These are phyloP conservation scores for Capsicum rhomboideum DNA, from an alignment of 257 asterid species.

Conservation along the genomic window DNA sequence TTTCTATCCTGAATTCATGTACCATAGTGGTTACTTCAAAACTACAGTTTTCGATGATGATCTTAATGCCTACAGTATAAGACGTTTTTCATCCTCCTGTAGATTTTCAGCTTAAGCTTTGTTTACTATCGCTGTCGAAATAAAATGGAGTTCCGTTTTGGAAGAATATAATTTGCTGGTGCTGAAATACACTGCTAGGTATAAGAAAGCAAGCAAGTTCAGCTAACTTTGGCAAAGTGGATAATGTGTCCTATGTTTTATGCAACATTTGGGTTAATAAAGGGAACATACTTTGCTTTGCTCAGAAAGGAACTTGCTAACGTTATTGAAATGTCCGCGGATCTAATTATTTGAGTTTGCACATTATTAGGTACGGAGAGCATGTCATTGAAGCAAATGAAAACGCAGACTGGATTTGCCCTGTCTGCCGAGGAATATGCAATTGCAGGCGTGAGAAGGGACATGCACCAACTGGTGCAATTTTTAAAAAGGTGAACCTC, in stretches of 20 bases:
- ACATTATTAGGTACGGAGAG: conserved; percentile 54
- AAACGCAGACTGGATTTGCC: conserved; percentile 58
- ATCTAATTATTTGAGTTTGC: neutral
- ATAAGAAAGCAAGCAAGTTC: too few relatives aligned
- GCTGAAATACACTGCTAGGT: too few relatives aligned
- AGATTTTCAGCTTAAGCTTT: neutral
- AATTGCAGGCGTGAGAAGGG: conserved; percentile 63
- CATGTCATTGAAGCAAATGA: conserved; percentile 48
- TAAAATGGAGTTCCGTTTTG: neutral
- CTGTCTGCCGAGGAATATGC: conserved; percentile 71
- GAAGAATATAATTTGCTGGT: neutral
- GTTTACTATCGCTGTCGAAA: neutral
- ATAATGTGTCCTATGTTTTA: too few relatives aligned
- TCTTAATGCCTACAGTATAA: neutral
- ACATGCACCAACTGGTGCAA: conserved; percentile 51
- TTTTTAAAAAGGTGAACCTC: conserved; percentile 36
- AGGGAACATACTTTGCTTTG: too few relatives aligned
- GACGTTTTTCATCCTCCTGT: neutral
- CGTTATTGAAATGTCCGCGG: neutral
- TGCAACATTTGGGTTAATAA: too few relatives aligned
- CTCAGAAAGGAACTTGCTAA: too few relatives aligned
- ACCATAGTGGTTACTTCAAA: neutral
- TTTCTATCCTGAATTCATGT: neutral
- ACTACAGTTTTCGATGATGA: neutral
- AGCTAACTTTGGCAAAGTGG: too few relatives aligned